phyloP scores from a whole-genome alignment of 768 basidiomycete genomes.

The Trametes gibbosa region DNA sequence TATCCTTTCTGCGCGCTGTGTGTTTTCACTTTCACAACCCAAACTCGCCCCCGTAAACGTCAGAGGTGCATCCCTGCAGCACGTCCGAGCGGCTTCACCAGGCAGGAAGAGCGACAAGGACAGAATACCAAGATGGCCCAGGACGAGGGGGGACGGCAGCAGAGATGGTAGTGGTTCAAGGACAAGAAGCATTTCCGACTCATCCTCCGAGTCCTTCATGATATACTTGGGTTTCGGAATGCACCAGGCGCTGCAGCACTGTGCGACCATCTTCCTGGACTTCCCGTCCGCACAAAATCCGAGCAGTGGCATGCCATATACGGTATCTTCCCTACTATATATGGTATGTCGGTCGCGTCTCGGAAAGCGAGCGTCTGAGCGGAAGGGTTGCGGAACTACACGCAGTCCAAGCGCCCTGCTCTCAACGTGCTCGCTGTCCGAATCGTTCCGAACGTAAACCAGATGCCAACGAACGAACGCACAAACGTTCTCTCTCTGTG shows the following conservation, averaged over 20 bases:
- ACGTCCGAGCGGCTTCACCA: background rate
- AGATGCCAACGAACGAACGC: no score
- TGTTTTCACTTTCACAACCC: no score
- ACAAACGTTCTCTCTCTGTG: no score
- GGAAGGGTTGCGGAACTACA: conserved; percentile 9
- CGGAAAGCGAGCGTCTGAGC: conserved; percentile 6
- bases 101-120: background rate
- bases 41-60: no score
- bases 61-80: no score
- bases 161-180: conserved; percentile 11
- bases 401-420: background rate
- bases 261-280: background rate
- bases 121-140: background rate
- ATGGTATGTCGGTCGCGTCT: background rate
- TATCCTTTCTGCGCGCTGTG: no score
- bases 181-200: conserved; percentile 14
- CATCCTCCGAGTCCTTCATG: background rate
- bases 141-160: no score
- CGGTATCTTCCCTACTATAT: background rate
- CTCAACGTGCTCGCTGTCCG: conserved; percentile 1
- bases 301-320: background rate
- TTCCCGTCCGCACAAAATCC: conserved; percentile 9
- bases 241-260: background rate
- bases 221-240: background rate
- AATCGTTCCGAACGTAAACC: conserved; percentile 1